Conservation (phyloP, 139 green algal genomes). For the Tetradesmus obliquus region DNA sequence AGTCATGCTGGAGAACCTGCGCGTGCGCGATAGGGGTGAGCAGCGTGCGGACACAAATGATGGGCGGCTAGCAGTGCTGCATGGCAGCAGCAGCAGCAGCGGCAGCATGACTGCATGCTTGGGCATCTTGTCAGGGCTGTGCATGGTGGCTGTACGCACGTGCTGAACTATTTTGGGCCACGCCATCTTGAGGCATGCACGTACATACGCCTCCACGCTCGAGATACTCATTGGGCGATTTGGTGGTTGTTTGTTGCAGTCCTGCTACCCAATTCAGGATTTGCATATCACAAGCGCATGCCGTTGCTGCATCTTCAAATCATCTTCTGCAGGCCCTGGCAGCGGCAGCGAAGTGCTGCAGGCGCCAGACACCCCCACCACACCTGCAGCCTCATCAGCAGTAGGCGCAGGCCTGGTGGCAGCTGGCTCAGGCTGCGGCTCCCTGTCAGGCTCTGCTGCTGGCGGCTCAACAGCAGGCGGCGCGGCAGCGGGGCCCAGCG, state of each 20-base stretch:
- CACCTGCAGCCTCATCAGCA: neutral
- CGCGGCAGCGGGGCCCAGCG: neutral
- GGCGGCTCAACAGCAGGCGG: neutral
- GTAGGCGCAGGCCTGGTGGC: neutral
- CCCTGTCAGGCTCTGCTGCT: neutral
- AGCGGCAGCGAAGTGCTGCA: neutral
- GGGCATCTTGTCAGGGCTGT: neutral
- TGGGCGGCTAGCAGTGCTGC: neutral
- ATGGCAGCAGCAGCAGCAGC: neutral
- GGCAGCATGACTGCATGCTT: neutral
- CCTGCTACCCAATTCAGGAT: neutral
- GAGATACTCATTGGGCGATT: too few relatives aligned
- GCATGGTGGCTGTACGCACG: neutral
- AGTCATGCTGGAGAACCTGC: constrained; percentile 47
- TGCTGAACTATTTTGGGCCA: too few relatives aligned
- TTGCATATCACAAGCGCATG: neutral
- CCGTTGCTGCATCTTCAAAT: neutral
- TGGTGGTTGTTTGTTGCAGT: neutral
- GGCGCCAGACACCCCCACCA: neutral
- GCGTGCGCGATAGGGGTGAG: neutral
- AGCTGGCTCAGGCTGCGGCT: neutral
- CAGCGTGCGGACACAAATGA: neutral
- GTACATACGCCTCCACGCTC: too few relatives aligned
- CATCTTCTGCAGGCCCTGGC: neutral
- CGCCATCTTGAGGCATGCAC: too few relatives aligned